phyloP scores from a whole-genome alignment of 768 basidiomycete species.

The Suillus subalutaceus region DNA sequence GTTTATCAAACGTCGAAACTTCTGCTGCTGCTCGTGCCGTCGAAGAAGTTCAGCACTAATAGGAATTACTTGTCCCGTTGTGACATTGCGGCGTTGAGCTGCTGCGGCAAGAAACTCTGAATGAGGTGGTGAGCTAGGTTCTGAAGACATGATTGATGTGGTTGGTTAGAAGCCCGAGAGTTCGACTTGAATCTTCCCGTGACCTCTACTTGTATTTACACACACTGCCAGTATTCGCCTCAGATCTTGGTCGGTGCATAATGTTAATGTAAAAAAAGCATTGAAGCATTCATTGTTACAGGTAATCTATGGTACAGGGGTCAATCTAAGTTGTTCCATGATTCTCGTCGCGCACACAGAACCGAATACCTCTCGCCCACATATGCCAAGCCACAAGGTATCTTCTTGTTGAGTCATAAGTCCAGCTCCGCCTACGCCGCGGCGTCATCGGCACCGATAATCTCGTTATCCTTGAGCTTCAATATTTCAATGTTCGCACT shows the following conservation, averaged over 20 bases:
- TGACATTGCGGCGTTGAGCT: constrained; percentile 27
- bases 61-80: background rate
- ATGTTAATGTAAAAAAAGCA: background rate
- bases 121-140: constrained; percentile 16
- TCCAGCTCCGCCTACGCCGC: no score
- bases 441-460: no score
- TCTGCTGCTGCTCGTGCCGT: constrained; percentile 69
- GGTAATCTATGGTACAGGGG: no score
- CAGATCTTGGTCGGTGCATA: background rate
- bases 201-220: background rate
- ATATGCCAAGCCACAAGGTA: no score
- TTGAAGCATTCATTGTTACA: background rate
- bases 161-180: background rate
- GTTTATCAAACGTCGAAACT: constrained; percentile 76
- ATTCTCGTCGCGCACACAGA: no score
- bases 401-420: no score
- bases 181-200: background rate
- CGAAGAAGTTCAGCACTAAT: constrained; percentile 25
- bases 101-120: constrained; percentile 32
- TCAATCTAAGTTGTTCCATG: no score
- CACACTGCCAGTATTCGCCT: background rate
- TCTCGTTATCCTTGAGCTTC: no score
- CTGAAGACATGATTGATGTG: background rate
- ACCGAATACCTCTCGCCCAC: no score
- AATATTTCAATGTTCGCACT: no score